Evolutionary conservation across 2,329 filamentous ascomycete genomes (phyloP).

Genomic region (Conoideocrella luteorostrata): DNA sequence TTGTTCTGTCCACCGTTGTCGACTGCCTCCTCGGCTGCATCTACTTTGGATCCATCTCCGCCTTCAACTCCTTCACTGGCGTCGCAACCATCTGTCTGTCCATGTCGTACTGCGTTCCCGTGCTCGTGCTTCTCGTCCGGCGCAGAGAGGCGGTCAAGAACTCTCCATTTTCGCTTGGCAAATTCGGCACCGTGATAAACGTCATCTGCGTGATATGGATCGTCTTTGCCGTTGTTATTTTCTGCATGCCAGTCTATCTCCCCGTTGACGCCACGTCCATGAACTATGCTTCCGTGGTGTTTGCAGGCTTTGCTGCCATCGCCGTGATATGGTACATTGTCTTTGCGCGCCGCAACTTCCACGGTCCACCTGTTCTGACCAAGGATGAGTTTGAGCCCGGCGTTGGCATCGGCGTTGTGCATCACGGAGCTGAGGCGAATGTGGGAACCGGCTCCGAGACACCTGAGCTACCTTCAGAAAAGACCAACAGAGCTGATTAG

Average conservation of each 20-base stretch:
- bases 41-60: conserved; percentile 70
- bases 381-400: neutral
- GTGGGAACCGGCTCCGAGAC: conserved; percentile 4
- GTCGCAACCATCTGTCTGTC: conserved; percentile 75
- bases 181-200: conserved; percentile 64
- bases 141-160: conserved; percentile 58
- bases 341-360: conserved; percentile 58
- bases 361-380: conserved; percentile 40
- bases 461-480: neutral
- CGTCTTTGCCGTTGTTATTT: conserved; percentile 60
- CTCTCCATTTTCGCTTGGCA: conserved; percentile 63
- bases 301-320: conserved; percentile 54
- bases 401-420: neutral
- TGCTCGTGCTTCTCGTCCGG: conserved; percentile 62
- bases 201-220: conserved; percentile 65
- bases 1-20: conserved; percentile 61
- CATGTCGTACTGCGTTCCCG: conserved; percentile 69
- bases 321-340: conserved; percentile 58
- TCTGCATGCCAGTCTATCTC: conserved; percentile 65
- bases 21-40: conserved; percentile 69
- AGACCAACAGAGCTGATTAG: neutral
- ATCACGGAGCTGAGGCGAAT: neutral
- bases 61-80: conserved; percentile 74
- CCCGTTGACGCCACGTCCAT: conserved; percentile 50
- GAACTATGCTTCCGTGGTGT: conserved; percentile 64